phyloP scores from a whole-genome alignment of 139 green algal genomes.

The Nannochloris sp. region DNA sequence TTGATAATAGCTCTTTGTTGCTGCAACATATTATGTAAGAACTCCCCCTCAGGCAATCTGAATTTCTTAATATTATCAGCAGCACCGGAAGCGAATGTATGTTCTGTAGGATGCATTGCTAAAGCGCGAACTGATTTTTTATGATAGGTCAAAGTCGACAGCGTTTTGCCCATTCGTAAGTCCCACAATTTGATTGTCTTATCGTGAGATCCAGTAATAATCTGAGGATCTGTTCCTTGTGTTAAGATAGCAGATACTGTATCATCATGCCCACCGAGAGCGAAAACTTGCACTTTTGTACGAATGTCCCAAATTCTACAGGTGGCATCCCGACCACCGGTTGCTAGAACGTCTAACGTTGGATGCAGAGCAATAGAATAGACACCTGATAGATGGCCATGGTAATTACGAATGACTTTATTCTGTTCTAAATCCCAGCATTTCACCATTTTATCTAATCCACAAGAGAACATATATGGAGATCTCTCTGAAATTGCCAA shows the following conservation, averaged over 20 bases:
- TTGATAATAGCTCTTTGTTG: conserved; percentile 93
- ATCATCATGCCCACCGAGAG: conserved; percentile 86
- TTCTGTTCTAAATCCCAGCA: conserved; percentile 99
- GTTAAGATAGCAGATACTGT: conserved; percentile 86
- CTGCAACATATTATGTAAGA: conserved; percentile 96
- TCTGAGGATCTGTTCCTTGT: conserved; percentile 78
- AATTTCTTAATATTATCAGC: conserved; percentile 99
- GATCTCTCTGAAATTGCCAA: conserved; percentile 75
- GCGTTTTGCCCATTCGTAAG: conserved; percentile 65
- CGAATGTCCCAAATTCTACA: conserved; percentile 98
- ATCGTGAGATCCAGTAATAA: conserved; percentile 89
- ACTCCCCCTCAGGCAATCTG: conserved; percentile 72
- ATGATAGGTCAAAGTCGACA: conserved; percentile 92
- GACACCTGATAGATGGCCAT: conserved; percentile 95
- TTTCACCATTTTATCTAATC: conserved; percentile 97
- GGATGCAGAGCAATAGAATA: conserved; percentile 95
- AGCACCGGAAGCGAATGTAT: conserved; percentile 65
- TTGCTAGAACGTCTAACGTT: conserved; percentile 91
- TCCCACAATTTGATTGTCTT: conserved; percentile 82
- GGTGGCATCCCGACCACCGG: conserved; percentile 78
- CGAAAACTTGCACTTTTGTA: conserved; percentile 83
- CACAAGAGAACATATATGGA: conserved; percentile 97
- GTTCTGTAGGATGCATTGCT: conserved; percentile 77
- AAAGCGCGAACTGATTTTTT: conserved; percentile 88
- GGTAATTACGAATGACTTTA: conserved; percentile 98